Percentiles rank a stretch among this genome's conserved stretches.
phyloP scores from a whole-genome alignment of 306 rosid species.

The Canavalia ensiformis region DNA sequence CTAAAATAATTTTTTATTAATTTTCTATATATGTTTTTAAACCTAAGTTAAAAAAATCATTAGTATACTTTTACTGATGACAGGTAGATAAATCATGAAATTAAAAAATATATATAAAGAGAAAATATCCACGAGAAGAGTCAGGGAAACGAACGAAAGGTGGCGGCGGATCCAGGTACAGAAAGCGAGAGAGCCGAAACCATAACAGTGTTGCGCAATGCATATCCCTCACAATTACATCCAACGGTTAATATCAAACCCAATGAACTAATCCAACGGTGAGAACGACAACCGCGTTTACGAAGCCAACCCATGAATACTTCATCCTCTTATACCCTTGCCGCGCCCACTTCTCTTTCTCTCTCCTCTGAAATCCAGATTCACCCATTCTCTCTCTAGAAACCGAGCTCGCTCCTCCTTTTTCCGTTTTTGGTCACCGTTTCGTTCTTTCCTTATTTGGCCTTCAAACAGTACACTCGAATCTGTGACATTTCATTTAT shows the following conservation, averaged over 20 bases:
- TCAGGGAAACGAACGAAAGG: slow-evolving; percentile 37
- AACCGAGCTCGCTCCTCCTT: neutral
- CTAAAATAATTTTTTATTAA: no score
- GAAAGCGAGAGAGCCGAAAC: slow-evolving; percentile 15
- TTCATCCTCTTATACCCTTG: slow-evolving; percentile 69
- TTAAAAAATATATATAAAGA: no score
- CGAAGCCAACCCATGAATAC: slow-evolving; percentile 71
- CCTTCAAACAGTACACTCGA: slow-evolving; percentile 33
- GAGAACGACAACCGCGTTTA: slow-evolving; percentile 60
- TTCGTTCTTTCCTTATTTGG: slow-evolving; percentile 9
- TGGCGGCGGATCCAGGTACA: slow-evolving; percentile 48
- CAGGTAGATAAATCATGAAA: no score
- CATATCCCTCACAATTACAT: slow-evolving; percentile 48
- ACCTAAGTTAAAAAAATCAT: no score
- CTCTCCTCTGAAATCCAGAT: slow-evolving; percentile 44
- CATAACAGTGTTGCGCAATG: slow-evolving; percentile 22
- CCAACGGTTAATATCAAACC: slow-evolving; percentile 54
- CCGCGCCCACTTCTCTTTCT: slow-evolving; percentile 51
- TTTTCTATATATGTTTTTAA: no score
- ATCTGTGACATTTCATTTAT: slow-evolving; percentile 15
- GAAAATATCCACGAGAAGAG: neutral
- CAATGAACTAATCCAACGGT: slow-evolving; percentile 60
- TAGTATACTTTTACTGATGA: no score
- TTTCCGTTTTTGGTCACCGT: neutral
- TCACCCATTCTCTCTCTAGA: slow-evolving; percentile 54